phyloP scores from a whole-genome alignment of 1,284 basidiomycete species.

The Wolfiporia cocos region DNA sequence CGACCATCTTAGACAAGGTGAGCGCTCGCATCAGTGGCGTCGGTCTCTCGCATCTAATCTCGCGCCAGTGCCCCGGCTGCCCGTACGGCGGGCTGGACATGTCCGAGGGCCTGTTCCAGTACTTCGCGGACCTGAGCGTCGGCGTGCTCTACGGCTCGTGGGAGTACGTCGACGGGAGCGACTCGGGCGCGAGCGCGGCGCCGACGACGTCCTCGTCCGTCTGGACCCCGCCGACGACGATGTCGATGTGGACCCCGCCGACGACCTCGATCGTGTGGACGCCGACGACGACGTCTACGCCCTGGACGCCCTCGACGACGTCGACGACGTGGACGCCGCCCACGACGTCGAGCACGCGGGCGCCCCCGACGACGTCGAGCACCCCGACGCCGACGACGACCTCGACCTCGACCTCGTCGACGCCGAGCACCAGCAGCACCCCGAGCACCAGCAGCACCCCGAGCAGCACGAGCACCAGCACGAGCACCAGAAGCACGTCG shows the following conservation, averaged over 20 bases:
- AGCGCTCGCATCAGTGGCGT: slow-evolving; percentile 11
- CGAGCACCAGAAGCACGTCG: slow-evolving; percentile 14
- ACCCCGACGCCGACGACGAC: slow-evolving; percentile 13
- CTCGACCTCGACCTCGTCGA: slow-evolving; percentile 15
- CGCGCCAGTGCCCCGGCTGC: slow-evolving; percentile 61
- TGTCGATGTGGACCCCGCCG: slow-evolving; percentile 12
- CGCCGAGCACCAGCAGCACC: slow-evolving; percentile 18
- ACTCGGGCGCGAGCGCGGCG: neutral
- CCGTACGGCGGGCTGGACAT: slow-evolving; percentile 74
- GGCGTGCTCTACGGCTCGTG: slow-evolving; percentile 17
- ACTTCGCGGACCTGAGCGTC: slow-evolving; percentile 38
- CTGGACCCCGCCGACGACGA: slow-evolving; percentile 15
- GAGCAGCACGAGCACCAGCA: slow-evolving; percentile 8
- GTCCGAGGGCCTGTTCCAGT: slow-evolving; percentile 65
- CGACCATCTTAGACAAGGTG: slow-evolving; percentile 65
- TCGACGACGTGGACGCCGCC: slow-evolving; percentile 22
- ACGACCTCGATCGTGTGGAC: slow-evolving; percentile 22
- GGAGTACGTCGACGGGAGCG: slow-evolving; percentile 36
- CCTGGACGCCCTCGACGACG: slow-evolving; percentile 8
- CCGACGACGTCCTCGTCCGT: slow-evolving; percentile 5
- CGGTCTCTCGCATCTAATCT: neutral
- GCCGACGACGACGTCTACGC: slow-evolving; percentile 16
- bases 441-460: slow-evolving; percentile 9
- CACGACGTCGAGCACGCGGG: slow-evolving; percentile 5
- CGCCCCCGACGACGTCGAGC: slow-evolving; percentile 5